Base-by-base conservation (phyloP, 495 filamentous ascomycete genomes). In the Trypethelium eluteriae region DNA sequence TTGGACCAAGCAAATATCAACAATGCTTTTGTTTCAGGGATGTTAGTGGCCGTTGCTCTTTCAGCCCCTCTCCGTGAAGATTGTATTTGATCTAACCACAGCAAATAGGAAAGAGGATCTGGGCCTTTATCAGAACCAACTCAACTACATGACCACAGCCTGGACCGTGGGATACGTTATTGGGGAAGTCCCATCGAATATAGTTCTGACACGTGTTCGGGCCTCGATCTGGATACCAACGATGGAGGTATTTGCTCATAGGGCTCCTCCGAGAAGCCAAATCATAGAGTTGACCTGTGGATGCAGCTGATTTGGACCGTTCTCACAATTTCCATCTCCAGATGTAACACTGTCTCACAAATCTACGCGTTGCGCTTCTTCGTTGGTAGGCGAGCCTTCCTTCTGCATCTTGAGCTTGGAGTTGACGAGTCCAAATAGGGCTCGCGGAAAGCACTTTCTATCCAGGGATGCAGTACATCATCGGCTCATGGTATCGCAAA, bases 141-240 rank as follows among this genome's bases (percentile, higher is more conserved):
- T 72, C 32, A 74, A 72, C 47, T 72, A 74, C 67, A 69, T 72
- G 67, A 64, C 68, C 56, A 80, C 82, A 2, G 80, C 76, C 63
- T 89, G 83, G 81, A 88, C 85, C 0, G 81, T 86, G 16, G 86
- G 86, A 14, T 85, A 87, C 68, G 81, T 88, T 2, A 77, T 88
- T 53, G 85, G 85, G 12, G 79, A 88, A 67, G 81, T 88, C 44
- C 86, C 85, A 0, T 82, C 80, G 70, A 84, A 87, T 69, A 76
- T 88, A 25, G 77, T 87, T 39, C 71, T 88, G 39, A 85, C 81
- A 7, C 71, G 75, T 2, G 68, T 88, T 7, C 79, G 82, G 9
- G 85, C 85, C 0, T 79, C 82, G 10, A 81, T 84, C 65, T 85
- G 81, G 80, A 83, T 89, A 50, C 86, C 85, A 1, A 74, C 83